Evolutionary conservation across 2,329 filamentous ascomycete species (phyloP).

Genomic region (Penicillium thymicola): DNA sequence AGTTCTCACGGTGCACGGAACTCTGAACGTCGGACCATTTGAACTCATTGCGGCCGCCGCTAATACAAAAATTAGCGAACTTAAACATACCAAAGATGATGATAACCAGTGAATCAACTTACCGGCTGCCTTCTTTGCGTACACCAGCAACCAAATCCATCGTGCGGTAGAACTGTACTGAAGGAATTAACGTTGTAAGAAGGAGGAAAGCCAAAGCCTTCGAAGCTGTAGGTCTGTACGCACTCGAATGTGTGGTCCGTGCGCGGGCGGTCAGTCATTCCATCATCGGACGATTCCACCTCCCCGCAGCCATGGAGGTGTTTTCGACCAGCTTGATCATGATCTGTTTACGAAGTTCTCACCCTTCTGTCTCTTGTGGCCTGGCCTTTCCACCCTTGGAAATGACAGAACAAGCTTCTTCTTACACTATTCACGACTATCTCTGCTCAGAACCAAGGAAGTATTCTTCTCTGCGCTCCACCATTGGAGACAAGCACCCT

Average conservation of each 20-base stretch:
- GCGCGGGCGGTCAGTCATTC: slow-evolving; percentile 9
- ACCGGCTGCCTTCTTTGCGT: slow-evolving; percentile 81
- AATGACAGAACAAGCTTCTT: slow-evolving; percentile 17
- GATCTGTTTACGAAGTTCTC: slow-evolving; percentile 7
- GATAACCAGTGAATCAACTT: slow-evolving; percentile 14
- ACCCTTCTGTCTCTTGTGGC: background rate
- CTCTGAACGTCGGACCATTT: slow-evolving; percentile 92
- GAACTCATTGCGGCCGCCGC: slow-evolving; percentile 87
- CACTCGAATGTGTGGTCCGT: background rate
- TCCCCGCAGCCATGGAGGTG: slow-evolving; percentile 11
- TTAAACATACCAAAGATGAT: background rate
- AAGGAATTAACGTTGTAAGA: background rate
- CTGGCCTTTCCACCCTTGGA: slow-evolving; percentile 1
- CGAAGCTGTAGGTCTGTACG: background rate
- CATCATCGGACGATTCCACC: slow-evolving; percentile 17
- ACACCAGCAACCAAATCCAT: slow-evolving; percentile 96
- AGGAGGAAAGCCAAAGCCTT: background rate
- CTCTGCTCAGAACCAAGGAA: slow-evolving; percentile 4
- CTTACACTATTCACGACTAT: background rate
- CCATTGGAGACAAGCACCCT: background rate
- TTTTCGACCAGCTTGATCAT: slow-evolving; percentile 15
- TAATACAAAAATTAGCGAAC: slow-evolving; percentile 26
- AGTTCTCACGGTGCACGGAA: slow-evolving; percentile 83
- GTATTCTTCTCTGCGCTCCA: background rate
- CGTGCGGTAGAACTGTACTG: slow-evolving; percentile 9